These are phyloP conservation scores for Tagetes erecta DNA, from an alignment of 129 eudicot genomes.

Conservation along the genomic window DNA sequence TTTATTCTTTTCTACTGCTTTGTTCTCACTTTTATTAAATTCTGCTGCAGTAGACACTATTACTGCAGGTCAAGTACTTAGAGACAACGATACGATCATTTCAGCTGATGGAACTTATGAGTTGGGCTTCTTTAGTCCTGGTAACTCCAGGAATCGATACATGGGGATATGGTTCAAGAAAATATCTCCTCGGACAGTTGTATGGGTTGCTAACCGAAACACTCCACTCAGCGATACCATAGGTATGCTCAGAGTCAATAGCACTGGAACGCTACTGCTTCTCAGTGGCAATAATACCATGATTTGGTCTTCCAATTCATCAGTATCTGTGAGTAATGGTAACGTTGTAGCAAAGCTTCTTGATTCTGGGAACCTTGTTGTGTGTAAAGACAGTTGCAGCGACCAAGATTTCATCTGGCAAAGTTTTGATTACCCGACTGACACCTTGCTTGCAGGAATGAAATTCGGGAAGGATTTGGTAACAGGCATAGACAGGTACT, in stretches of 20 bases:
- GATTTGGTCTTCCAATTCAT: conserved; percentile 13
- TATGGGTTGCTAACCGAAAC: conserved; percentile 34
- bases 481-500: conserved; percentile 16
- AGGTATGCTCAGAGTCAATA: conserved; percentile 18
- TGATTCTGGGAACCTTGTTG: conserved; percentile 28
- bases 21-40: background rate
- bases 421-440: conserved; percentile 31
- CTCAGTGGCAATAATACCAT: background rate
- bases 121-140: conserved; percentile 32
- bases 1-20: background rate
- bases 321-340: no score
- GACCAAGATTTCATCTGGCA: conserved; percentile 12
- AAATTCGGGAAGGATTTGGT: conserved; percentile 32
- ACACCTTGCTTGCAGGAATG: conserved; percentile 31
- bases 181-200: conserved; percentile 26
- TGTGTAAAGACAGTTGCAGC: background rate
- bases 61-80: background rate
- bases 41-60: conserved; percentile 27
- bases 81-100: conserved; percentile 23
- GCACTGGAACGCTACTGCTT: background rate
- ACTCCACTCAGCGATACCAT: conserved; percentile 1
- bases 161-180: conserved; percentile 51
- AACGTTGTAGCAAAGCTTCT: conserved; percentile 16
- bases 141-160: conserved; percentile 32
- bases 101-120: conserved; percentile 19